Evolutionary conservation across 2,329 filamentous ascomycete species (phyloP), one percentile per base, ranked within the genome.

Genomic region (Colletotrichum karsti): DNA sequence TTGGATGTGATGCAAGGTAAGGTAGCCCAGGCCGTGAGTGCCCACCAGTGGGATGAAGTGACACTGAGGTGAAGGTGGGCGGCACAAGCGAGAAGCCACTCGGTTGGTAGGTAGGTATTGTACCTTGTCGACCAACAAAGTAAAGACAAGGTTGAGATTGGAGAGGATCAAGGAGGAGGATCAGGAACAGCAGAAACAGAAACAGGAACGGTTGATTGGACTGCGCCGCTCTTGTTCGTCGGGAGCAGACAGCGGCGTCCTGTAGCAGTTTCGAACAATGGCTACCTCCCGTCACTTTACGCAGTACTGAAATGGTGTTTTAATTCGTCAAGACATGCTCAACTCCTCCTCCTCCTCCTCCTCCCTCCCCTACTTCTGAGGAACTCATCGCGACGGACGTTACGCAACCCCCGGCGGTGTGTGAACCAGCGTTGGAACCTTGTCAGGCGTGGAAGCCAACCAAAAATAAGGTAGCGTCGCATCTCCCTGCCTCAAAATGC

Each of bases 361-460:
- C 30, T 12, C 8, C 30, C 3, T 8, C 30, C 30, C 30, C 30
- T 35, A n/a, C n/a, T n/a, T n/a, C n/a, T n/a, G n/a, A n/a, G n/a
- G n/a, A n/a, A n/a, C n/a, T n/a, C n/a, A n/a, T n/a, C n/a, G n/a
- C n/a, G 33, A 28, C 24, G 18, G 24, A 37, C n/a, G 51, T 55
- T 55, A 22, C 51, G 33, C 53, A 42, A 56, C 44, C 46, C 37
- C 10, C 58, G 57, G 63, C 63, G 63, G 57, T 57, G 54, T 57
- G 37, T 59, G 56, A 60, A 55, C 28, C 28, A 53, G n/a, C 22
- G 10, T 24, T 44, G 30, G 18, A 60, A 37, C 22, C n/a, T 24
- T 44, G 30, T 42, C 15, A 50, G 50, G 33, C 24, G 22, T 33
- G 51, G 33, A 41, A 46, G 39, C 18, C 46, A 48, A 37, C 13